Conservation (phyloP, 441 rosid species). For the Populus hybrid region DNA sequence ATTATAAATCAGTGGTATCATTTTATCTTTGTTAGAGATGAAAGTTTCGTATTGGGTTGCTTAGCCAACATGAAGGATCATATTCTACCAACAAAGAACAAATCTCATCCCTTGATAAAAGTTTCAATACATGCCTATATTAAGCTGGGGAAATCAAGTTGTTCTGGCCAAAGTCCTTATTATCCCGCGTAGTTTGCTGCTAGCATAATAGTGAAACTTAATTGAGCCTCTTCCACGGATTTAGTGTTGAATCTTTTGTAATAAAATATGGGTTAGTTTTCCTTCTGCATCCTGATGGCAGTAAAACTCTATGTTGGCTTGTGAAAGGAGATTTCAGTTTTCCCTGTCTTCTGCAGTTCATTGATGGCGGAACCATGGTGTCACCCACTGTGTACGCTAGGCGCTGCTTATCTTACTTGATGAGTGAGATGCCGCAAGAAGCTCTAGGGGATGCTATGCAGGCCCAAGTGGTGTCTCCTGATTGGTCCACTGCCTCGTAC, state of each 20-base stretch:
- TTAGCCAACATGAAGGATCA: background rate
- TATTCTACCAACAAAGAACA: background rate
- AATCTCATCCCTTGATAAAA: too few species aligned
- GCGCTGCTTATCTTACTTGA: constrained; percentile 80
- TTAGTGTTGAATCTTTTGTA: too few species aligned
- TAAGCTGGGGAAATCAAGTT: background rate
- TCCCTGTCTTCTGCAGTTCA: constrained; percentile 48
- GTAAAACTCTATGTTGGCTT: background rate
- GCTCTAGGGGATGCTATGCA: constrained; percentile 96
- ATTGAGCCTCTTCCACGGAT: background rate
- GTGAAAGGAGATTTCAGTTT: background rate
- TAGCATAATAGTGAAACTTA: background rate
- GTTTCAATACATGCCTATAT: too few species aligned
- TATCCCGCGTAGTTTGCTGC: background rate
- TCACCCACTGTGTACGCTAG: constrained; percentile 91
- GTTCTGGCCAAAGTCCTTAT: background rate
- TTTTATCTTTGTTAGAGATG: background rate
- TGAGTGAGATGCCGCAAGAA: constrained; percentile 76
- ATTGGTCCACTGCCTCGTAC: constrained; percentile 83
- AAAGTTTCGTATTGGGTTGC: background rate
- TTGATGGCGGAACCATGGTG: constrained; percentile 80
- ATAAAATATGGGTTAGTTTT: background rate
- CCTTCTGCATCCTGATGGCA: background rate
- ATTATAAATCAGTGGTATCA: background rate
- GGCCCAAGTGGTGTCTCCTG: constrained; percentile 85